phyloP scores from a whole-genome alignment of 2,329 filamentous ascomycete genomes.

The Atkinsonella texensis region DNA sequence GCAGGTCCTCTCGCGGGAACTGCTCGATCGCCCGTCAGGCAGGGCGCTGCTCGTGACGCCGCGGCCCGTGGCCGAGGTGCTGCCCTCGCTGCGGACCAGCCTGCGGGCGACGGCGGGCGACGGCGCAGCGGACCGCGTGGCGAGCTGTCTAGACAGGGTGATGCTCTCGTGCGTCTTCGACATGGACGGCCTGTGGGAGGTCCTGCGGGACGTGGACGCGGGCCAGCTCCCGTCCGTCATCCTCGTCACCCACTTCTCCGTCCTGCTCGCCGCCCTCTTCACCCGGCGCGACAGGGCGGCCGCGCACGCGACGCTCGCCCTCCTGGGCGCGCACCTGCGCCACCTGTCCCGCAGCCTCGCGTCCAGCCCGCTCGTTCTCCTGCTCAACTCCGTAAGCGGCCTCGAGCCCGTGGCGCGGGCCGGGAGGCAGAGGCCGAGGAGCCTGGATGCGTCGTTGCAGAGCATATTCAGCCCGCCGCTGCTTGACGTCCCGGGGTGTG shows the following conservation, averaged over 20 bases:
- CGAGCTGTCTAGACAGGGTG: slow-evolving; percentile 33
- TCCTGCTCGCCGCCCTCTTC: slow-evolving; percentile 40
- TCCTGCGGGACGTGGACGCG: slow-evolving; percentile 36
- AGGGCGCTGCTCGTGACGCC: slow-evolving; percentile 37
- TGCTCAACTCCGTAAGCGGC: slow-evolving; percentile 34
- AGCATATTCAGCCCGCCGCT: slow-evolving; percentile 34
- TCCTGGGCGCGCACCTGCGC: slow-evolving; percentile 35
- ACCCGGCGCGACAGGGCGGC: slow-evolving; percentile 30
- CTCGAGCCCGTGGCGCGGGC: too few species aligned
- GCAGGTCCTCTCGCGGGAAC: slow-evolving; percentile 31
- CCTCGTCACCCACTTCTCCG: slow-evolving; percentile 42
- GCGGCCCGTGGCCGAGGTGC: slow-evolving; percentile 26
- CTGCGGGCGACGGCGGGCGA: slow-evolving; percentile 24
- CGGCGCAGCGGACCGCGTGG: slow-evolving; percentile 13
- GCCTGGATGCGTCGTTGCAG: slow-evolving; percentile 32
- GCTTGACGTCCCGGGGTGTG: slow-evolving; percentile 10
- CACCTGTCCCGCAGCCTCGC: slow-evolving; percentile 29
- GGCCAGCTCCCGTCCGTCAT: slow-evolving; percentile 23
- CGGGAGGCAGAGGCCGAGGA: neutral
- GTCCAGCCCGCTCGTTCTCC: slow-evolving; percentile 35
- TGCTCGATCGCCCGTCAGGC: slow-evolving; percentile 18
- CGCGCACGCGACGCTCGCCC: slow-evolving; percentile 36
- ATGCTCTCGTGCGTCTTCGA: slow-evolving; percentile 47
- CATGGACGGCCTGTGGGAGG: slow-evolving; percentile 45
- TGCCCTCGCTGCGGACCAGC: slow-evolving; percentile 29